Base-by-base conservation (phyloP, 768 basidiomycete genomes). In the Tricholoma bakamatsutake region DNA sequence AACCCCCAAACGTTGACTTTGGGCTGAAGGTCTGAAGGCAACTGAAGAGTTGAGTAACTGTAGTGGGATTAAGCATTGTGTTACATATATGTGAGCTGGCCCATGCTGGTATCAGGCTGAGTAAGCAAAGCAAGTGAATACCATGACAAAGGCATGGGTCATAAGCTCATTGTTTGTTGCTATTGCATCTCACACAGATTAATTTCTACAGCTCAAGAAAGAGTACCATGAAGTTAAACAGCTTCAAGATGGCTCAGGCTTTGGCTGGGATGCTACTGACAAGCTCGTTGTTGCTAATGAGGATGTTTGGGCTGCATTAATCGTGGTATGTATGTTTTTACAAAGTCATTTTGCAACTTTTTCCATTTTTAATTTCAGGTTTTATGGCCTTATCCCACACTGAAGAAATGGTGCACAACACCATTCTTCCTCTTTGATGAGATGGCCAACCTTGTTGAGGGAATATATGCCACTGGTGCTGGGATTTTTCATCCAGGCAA, bases 271-370 rank as follows among this genome's bases (percentile, higher is more conserved):
- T 59, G 61, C 63, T 10, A 55, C 28, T 0, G 42, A 57, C 8
- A 35, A 58, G 47, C 59, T 69, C 17, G 67, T 52, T 1, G 70
- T 66, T 2, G 69, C 71, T 51, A 58, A 64, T 11, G 65, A 71
- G 15, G 61, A 64, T 8, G 68, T 67, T 10, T 65, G 64, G 55
- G 52, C 37, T 39, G 37, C 37, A 39, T 39, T 39, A 39, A 39
- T 39, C 8, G 15, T 39, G 37, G 37, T 39, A 39, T 39, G 37
- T 39, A 39, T 39, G 37, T 39, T 39, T n/a, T 39, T 39, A 39
- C 37, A 39, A n/a, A 39, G 15, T 39, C 37, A 39, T 39, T 39
- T 39, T 39, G 37, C 37, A 39, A 39, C 37, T 39, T 39, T 39
- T 39, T 39, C 37, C 15, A 39, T 39, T 39, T 39, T 39, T 39